Base-by-base conservation (phyloP, 352 stramenopile genomes). In the Globisporangium solare region DNA sequence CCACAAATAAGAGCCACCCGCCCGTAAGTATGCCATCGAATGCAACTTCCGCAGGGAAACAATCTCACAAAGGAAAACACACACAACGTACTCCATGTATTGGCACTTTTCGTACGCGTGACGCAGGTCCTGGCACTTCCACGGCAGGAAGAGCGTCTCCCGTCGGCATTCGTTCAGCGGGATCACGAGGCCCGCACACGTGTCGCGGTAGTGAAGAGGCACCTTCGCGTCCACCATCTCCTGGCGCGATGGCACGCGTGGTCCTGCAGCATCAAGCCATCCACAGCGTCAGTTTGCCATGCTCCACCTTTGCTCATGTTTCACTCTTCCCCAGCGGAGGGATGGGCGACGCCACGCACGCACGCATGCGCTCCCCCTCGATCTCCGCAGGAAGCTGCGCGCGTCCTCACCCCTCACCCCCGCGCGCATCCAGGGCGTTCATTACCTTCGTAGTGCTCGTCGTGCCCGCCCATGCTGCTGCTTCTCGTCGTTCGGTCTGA, bases 101-200 rank as follows among this genome's bases (percentile, higher is more conserved):
- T 98, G 84, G 78, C 96, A 99, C 75, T 98, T 98, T 76, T 99
- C 96, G 74, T 99, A 99, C 31, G 91, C 97, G 77, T 99, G 96
- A 71, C 95, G 90, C 73, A 98, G 73, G 70, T 99, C 94, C 68
- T 91, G 82, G 75, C 96, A 99, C 71, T 98, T 92, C 76, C 92
- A 97, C 50, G 94, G 94, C 62, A 97, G 76, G 70, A 91, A 98
- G 51, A 90, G 86, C 43, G 91, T 98, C 57, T 96, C 77, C 55
- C 90, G 90, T 74, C 96, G 92, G 72, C 90, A 97, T 67, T 98
- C 86, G 73, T 99, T 99, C 47, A 99, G 72, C 57, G 86, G 82
- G 56, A 99, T 97, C 39, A 99, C 75, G 37, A 98, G 73, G 50
- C 97, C 93, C 37, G 91, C 93, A 70, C 96, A 99, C 43, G 79